These are phyloP conservation scores for Ceratocystis papillata DNA, from an alignment of 2,329 filamentous ascomycete genomes.

Conservation along the genomic window DNA sequence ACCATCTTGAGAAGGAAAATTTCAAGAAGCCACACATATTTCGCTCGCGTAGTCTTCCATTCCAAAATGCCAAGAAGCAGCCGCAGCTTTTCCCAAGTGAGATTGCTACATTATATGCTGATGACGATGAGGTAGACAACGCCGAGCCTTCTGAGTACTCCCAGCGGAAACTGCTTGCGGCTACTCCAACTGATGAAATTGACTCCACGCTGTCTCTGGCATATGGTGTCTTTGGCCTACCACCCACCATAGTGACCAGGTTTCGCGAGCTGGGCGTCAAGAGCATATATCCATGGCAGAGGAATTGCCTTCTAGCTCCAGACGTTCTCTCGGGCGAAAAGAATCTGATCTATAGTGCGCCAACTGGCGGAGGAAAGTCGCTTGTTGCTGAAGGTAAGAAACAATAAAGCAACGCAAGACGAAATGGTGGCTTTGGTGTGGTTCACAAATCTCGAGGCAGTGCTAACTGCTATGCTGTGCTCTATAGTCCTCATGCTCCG, in stretches of 20 bases:
- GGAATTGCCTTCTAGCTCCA: conserved; percentile 57
- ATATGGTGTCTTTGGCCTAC: conserved; percentile 54
- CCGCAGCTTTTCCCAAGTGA: conserved; percentile 36
- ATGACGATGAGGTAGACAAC: conserved; percentile 12
- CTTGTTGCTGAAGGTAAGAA: conserved; percentile 52
- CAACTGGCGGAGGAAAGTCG: conserved; percentile 68
- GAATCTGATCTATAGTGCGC: conserved; percentile 69
- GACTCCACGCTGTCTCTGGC: conserved; percentile 51
- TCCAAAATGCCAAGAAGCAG: conserved; percentile 12
- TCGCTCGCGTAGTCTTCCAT: conserved; percentile 9
- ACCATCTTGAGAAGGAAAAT: background rate
- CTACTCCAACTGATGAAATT: conserved; percentile 42
- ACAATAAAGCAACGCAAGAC: too few relatives aligned
- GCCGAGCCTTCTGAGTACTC: conserved; percentile 42
- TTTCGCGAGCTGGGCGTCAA: conserved; percentile 56
- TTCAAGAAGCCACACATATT: background rate
- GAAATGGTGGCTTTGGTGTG: background rate
- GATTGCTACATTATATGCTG: conserved; percentile 34
- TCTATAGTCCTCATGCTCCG: conserved; percentile 58
- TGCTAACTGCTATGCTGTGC: conserved; percentile 14
- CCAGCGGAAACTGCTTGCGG: conserved; percentile 42
- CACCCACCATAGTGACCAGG: conserved; percentile 50
- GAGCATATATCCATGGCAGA: conserved; percentile 70
- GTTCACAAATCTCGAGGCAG: background rate
- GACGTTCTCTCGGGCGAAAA: conserved; percentile 54